These are phyloP conservation scores for Cadophora sp. DNA, from an alignment of 2,329 filamentous ascomycete species.

Conservation along the genomic window DNA sequence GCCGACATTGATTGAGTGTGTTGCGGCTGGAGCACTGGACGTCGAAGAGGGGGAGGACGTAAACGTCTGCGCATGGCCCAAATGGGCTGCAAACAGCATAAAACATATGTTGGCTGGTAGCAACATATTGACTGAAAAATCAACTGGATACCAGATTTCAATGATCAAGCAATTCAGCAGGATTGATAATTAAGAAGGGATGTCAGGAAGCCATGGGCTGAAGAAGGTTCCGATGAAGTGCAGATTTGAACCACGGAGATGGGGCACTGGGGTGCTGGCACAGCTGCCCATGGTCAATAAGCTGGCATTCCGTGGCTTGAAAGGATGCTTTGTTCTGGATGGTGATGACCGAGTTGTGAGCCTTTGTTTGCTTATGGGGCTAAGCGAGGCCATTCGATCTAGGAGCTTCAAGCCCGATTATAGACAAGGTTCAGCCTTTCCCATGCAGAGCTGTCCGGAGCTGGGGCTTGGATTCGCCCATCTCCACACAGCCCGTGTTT, in stretches of 20 bases:
- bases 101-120: not conserved
- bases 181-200: constrained; percentile 1
- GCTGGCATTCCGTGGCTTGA: constrained; percentile 12
- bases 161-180: not conserved
- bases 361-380: constrained; percentile 19
- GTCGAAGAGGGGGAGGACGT: constrained; percentile 18
- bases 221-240: not conserved
- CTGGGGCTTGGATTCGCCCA: not conserved
- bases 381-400: constrained; percentile 17
- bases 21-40: constrained; percentile 20
- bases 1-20: constrained; percentile 26
- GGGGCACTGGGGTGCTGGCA: constrained; percentile 1
- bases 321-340: constrained; percentile 22
- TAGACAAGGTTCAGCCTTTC: constrained; percentile 2
- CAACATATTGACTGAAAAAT: constrained; percentile 1
- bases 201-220: constrained; percentile 1
- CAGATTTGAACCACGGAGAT: not conserved
- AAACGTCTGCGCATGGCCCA: constrained; percentile 7
- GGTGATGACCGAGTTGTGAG: not conserved
- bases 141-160: not conserved
- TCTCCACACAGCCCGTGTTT: constrained; percentile 13
- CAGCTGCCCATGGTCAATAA: constrained; percentile 2
- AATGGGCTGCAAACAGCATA: not conserved
- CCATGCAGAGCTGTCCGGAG: not conserved
- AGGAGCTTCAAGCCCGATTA: constrained; percentile 12